Evolutionary conservation across 2,329 filamentous ascomycete species (phyloP), one percentile per base, ranked within the genome.

Genomic region (Scedosporium minutisporum): DNA sequence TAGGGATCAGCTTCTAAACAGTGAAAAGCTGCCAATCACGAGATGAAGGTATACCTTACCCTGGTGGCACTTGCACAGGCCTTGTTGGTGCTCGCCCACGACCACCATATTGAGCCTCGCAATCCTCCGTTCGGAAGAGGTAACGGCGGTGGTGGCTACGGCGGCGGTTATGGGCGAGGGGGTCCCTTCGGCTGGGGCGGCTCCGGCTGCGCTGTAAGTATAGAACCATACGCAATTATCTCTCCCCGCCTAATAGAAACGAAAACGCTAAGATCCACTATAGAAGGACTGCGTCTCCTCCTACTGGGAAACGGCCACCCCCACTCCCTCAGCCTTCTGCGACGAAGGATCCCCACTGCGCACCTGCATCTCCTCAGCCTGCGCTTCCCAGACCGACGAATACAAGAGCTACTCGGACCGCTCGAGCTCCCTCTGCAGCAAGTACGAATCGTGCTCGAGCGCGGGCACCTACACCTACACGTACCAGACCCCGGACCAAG

Each of bases 391-490:
- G 25, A 23, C 65, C 6, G 64, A 65, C 1, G 67, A 65, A 6
- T 63, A 64, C 23, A 63, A 61, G 25, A 63, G 60, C 55, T 69
- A 68, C 67, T 64, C 64, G 6, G 66, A 67, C 14, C 61, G 64
- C 55, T 67, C 65, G 1, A 63, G 64, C 14, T 68, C 68, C 38
- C 66, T 66, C 16, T 70, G 68, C 65, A 65, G 65, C 10, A 55
- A 62, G 21, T 67, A 65, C 63, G 61, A 64, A 27, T 62, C 62
- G 16, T 70, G 68, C 63, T 29, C 48, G 6, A 66, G 61, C 53
- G 65, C 65, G 16, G 66, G 68, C 29, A 70, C 68, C 18, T 69
- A 67, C 64, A 70, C 68, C 18, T 70, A 70, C 65, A 66, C 64
- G 53, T 64, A 65, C 44, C 60, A 60, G 58, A 64, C 58, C 4